Percentiles rank a stretch among this genome's conserved stretches.
phyloP scores from a whole-genome alignment of 208 protist genomes.

The Trypanosomatidae sp. region DNA sequence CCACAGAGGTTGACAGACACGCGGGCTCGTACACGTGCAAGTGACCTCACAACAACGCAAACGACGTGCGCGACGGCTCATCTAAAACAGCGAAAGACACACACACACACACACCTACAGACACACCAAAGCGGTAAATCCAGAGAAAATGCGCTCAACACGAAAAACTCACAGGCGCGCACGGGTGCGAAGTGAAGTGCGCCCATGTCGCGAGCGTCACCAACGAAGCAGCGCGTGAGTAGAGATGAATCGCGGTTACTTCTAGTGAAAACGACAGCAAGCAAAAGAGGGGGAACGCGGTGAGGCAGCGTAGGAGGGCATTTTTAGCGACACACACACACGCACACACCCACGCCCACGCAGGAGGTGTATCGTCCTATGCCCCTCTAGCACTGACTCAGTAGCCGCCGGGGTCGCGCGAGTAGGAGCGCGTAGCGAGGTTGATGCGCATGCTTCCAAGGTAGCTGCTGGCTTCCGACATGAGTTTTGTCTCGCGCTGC shows the following conservation, averaged over 20 bases:
- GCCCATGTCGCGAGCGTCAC: too few species aligned
- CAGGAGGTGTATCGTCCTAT: background rate
- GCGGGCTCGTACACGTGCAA: background rate
- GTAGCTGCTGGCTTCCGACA: slow-evolving; percentile 84
- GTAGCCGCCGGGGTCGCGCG: slow-evolving; percentile 55
- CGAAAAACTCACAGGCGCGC: too few species aligned
- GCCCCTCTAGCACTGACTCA: slow-evolving; percentile 11
- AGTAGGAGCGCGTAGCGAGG: slow-evolving; percentile 57
- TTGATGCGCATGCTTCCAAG: slow-evolving; percentile 75
- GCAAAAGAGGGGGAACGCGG: background rate
- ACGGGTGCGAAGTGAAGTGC: too few species aligned
- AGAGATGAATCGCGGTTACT: background rate
- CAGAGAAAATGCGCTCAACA: background rate
- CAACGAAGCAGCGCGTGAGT: background rate
- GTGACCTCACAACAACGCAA: background rate
- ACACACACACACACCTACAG: background rate
- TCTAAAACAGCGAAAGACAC: background rate
- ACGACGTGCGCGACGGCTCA: background rate
- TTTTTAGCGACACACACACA: background rate
- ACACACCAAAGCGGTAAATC: background rate
- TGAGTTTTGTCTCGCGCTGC: slow-evolving; percentile 86
- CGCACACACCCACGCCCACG: background rate
- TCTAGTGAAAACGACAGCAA: slow-evolving; percentile 1
- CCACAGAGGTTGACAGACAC: background rate
- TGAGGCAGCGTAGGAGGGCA: background rate